These are phyloP conservation scores for Cryptosporidium viatorum DNA, from an alignment of 169 alveolate genomes.

Conservation along the genomic window DNA sequence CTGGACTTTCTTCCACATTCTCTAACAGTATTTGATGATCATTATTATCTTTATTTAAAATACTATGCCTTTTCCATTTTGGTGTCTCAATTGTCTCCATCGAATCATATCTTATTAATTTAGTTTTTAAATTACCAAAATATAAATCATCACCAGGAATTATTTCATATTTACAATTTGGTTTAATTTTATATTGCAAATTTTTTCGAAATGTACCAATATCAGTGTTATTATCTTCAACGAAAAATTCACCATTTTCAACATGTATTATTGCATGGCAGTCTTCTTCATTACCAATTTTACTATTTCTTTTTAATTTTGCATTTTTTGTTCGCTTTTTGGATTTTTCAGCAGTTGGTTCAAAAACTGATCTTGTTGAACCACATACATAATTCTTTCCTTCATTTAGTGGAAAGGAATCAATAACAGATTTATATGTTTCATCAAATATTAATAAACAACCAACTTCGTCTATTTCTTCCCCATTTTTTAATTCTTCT, in stretches of 20 bases:
- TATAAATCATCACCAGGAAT: conserved; percentile 31
- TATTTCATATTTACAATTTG: conserved; percentile 56
- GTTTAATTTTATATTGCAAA: conserved; percentile 14
- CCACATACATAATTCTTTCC: conserved; percentile 46
- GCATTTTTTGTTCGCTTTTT: not conserved
- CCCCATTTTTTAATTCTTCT: conserved; percentile 2
- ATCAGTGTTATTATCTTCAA: conserved; percentile 33
- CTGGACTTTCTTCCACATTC: not conserved
- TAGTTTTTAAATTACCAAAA: conserved; percentile 62
- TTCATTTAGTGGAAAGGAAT: conserved; percentile 29
- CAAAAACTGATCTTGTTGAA: conserved; percentile 45
- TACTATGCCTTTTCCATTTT: conserved; percentile 18
- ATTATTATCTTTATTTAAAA: not conserved
- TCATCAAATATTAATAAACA: conserved; percentile 68
- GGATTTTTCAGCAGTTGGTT: not conserved
- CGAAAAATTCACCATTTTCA: conserved; percentile 65
- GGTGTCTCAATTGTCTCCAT: conserved; percentile 43
- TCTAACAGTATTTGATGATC: not conserved
- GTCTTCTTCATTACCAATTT: not conserved
- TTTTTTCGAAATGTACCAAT: conserved; percentile 51
- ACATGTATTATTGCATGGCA: conserved; percentile 48
- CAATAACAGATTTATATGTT: conserved; percentile 13
- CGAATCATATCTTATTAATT: conserved; percentile 41
- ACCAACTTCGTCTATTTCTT: conserved; percentile 17
- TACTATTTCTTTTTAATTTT: not conserved